Evolutionary conservation across 345 rosid species (phyloP), one percentile per base, ranked within the genome.

Genomic region (Lepidium didymum): DNA sequence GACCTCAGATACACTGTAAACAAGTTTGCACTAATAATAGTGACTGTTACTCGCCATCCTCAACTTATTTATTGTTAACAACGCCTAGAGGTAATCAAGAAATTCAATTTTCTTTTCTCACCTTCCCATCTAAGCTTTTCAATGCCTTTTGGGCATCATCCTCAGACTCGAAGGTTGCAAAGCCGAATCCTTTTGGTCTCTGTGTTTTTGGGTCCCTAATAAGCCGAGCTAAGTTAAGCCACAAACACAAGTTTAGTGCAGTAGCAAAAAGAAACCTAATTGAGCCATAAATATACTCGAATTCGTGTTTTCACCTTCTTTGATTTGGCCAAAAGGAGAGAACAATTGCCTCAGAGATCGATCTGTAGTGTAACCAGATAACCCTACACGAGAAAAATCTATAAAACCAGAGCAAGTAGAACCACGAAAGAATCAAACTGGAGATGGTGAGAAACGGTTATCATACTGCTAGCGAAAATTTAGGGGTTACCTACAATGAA

Each of bases 141-240:
- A 86, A 14, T 8, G 94, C 96, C 64, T 79, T 82, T 13, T 62
- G 80, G 0, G 94, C 92, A 11, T 86, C 90, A 31, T 43, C 40
- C 60, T 82, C 86, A 3, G 84, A 83, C 35, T 83, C 82, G 36
- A 77, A 90, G 0, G 82, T 78, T 31, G 87, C 77, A 50, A 90
- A 90, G 29, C 94, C 97, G 15, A 81, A 90, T 13, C 97, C 92
- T 79, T 83, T 84, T 10, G 87, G 87, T 68, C 88, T 84, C 68
- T 67, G 80, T 5, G 90, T 87, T 59, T 37, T 58, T 10, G 83
- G 79, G 56, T 86, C 87, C 14, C 19, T 64, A 14, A 84, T 67
- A 33, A 87, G 55, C 64, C 84, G 79, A 42, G 85, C 97, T 90
- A 11, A 15, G 5, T 43, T 40, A 72, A 6, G 27, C 18, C 36